Evolutionary conservation across 2,329 filamentous ascomycete species (phyloP).

Genomic region (Didymosphaeria variabile): DNA sequence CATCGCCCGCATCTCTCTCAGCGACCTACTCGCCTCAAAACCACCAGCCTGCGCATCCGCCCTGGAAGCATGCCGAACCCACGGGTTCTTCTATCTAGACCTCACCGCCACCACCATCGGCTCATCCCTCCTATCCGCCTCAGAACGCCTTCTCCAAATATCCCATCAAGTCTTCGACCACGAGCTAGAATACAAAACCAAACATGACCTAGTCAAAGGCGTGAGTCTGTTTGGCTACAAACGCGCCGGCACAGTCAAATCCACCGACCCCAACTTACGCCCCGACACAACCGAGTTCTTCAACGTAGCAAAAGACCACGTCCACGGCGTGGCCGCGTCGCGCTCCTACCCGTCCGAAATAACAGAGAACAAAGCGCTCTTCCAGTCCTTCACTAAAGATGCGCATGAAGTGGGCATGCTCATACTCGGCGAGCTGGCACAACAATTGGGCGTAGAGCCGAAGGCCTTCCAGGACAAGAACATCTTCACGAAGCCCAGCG

Average conservation of each 20-base stretch:
- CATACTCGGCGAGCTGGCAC: not conserved
- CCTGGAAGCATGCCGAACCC: not conserved
- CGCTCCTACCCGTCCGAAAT: not conserved
- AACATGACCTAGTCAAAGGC: not conserved
- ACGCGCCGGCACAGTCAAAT: not conserved
- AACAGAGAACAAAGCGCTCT: not conserved
- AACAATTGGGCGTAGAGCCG: not conserved
- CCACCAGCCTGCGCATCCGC: not conserved
- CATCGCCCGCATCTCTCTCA: not conserved
- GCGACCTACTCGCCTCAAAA: not conserved
- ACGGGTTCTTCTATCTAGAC: conserved; percentile 3
- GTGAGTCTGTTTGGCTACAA: not conserved
- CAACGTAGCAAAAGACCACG: not conserved
- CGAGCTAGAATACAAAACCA: not conserved
- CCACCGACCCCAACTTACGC: not conserved
- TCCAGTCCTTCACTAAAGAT: not conserved
- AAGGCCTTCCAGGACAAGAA: not conserved
- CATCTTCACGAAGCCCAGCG: not conserved
- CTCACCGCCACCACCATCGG: not conserved
- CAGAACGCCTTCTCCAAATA: not conserved
- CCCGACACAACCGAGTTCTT: not conserved
- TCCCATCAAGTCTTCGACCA: not conserved
- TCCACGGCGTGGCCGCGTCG: not conserved
- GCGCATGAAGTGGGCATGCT: not conserved
- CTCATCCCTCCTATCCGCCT: not conserved